phyloP scores from a whole-genome alignment of 2,329 filamentous ascomycete genomes.

The Leptodontidium sp. region DNA sequence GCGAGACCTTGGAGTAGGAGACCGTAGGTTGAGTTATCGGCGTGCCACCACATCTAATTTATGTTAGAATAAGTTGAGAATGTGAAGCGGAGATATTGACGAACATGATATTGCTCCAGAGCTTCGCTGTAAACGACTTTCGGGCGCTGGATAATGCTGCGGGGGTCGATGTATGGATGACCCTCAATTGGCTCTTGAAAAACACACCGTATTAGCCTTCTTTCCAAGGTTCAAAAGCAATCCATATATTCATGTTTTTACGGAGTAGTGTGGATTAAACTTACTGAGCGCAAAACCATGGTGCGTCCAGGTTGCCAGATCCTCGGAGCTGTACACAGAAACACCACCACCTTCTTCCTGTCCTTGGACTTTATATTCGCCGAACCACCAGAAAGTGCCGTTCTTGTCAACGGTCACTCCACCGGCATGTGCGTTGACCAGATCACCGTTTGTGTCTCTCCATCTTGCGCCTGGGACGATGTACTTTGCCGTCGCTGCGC shows the following conservation, averaged over 20 bases:
- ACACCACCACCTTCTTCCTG: slow-evolving; percentile 67
- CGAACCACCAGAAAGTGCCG: slow-evolving; percentile 67
- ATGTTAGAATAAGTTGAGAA: not conserved
- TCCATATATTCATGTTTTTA: not conserved
- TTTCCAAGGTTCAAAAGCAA: not conserved
- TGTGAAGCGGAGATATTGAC: slow-evolving; percentile 29
- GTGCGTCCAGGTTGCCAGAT: slow-evolving; percentile 65
- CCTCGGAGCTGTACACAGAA: slow-evolving; percentile 67
- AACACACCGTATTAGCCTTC: not conserved
- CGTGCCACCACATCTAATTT: slow-evolving; percentile 27
- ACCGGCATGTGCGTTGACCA: slow-evolving; percentile 69
- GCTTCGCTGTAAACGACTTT: slow-evolving; percentile 67
- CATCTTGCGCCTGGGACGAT: slow-evolving; percentile 69
- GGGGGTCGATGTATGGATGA: slow-evolving; percentile 61
- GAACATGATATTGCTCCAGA: slow-evolving; percentile 63
- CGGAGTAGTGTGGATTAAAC: slow-evolving; percentile 25
- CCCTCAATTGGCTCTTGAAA: slow-evolving; percentile 57
- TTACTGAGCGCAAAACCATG: slow-evolving; percentile 64
- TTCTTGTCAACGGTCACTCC: slow-evolving; percentile 60
- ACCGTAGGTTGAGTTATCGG: slow-evolving; percentile 27
- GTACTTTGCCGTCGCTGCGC: slow-evolving; percentile 54
- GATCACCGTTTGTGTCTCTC: slow-evolving; percentile 65
- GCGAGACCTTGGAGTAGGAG: slow-evolving; percentile 26
- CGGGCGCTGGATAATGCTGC: slow-evolving; percentile 67
- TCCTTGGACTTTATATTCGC: slow-evolving; percentile 66